Conservation (phyloP, 805 yeast species). For the Gaillardinia entomophila region DNA sequence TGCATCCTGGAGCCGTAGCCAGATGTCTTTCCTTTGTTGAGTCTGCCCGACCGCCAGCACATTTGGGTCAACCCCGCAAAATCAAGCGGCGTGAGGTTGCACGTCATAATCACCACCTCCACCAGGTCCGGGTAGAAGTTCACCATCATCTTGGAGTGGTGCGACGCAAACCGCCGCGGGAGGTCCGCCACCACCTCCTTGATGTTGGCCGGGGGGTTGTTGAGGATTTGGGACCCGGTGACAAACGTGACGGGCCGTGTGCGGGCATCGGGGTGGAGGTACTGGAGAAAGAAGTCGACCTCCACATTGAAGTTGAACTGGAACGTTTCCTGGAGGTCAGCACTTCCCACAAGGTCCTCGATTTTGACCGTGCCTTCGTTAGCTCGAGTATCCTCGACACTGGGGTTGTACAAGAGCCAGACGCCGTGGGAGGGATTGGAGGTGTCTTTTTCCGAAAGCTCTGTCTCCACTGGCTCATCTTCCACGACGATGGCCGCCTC, state of each 20-base stretch:
- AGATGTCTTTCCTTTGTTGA: conserved; percentile 10
- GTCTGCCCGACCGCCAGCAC: conserved; percentile 55
- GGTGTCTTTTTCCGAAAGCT: conserved; percentile 1
- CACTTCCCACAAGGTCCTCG: conserved; percentile 22
- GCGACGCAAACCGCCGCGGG: conserved; percentile 36
- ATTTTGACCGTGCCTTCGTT: conserved; percentile 24
- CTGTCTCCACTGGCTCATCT: conserved; percentile 1
- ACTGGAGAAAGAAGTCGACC: conserved; percentile 30
- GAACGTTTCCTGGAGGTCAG: conserved; percentile 28
- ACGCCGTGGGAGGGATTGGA: conserved; percentile 14
- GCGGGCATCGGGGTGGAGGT: conserved; percentile 16
- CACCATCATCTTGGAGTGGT: conserved; percentile 66
- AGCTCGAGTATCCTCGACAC: conserved; percentile 8
- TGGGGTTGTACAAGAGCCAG: conserved; percentile 21
- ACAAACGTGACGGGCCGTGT: conserved; percentile 21
- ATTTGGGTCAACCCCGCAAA: conserved; percentile 57
- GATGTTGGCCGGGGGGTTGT: conserved; percentile 16
- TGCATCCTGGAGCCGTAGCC: conserved; percentile 29
- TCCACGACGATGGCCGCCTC: conserved; percentile 3
- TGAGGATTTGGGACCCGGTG: conserved; percentile 16
- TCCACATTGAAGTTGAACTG: conserved; percentile 48
- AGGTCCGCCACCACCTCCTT: conserved; percentile 26
- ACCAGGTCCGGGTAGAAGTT: conserved; percentile 45
- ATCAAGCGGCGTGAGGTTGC: conserved; percentile 53
- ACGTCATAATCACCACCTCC: conserved; percentile 53